Base-by-base conservation (phyloP, 768 basidiomycete genomes). In the Tylopilus sp. region DNA sequence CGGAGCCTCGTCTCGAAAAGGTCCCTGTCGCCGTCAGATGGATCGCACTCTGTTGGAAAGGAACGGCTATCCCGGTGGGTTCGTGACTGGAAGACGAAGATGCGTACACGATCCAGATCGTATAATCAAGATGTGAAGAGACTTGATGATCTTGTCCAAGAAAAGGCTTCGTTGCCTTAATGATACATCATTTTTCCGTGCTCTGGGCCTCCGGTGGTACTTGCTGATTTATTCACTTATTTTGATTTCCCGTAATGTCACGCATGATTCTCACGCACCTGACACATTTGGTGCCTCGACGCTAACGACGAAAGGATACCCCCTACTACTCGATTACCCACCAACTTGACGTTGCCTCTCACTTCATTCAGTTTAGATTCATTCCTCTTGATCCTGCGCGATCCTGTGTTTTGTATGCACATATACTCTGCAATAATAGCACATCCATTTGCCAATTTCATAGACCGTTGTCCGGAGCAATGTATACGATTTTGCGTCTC, bases 81-180 rank as follows among this genome's bases (percentile, higher is more conserved):
- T n/a, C 78, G 78, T 55, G 82, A 86, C 55, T 87, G 81, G 85
- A 78, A 83, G 52, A 74, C 74, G 4, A 85, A 78, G 69, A 79
- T 87, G 41, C 76, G 79, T 49, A 70, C 82, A 31, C 69, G 73
- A 2, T 83, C 84, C 22, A 76, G 76, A 38, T 78, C 81, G 38
- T 70, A 73, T 47, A 74, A 76, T 53, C 78, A 75, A 45, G 74
- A 75, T 50, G 69, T 75, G 56, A 74, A 76, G 59, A 72, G 76
- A 60, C 68, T 84, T 52, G 72, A 78, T 48, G 70, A 76, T 44
- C 76, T 84, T 21, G 76, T 83, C 11, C 74, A 78, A 44, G 84
- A 85, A 71, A 87, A 86, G 55, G 54, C 61, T 19, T 60, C n/a
- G 43, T 54, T 62, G 49, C 63, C 67, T 62, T 70, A 19, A 69